Conservation (phyloP, 2,329 filamentous ascomycete species). For the Aspergillus floridensis region DNA sequence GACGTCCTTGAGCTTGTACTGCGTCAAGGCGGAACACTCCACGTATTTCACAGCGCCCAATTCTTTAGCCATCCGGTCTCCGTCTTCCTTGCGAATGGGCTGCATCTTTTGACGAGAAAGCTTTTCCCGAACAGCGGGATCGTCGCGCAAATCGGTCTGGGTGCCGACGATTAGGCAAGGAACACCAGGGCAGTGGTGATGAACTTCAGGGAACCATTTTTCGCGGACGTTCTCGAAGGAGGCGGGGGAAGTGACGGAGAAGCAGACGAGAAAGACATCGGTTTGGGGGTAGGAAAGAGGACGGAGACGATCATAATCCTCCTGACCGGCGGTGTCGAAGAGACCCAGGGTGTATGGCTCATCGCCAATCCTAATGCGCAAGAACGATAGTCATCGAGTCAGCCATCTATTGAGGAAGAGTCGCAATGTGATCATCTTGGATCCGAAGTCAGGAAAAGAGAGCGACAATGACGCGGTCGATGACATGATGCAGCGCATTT, state of each 20-base stretch:
- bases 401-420: neutral
- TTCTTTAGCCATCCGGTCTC: constrained; percentile 94
- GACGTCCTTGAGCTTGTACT: constrained; percentile 98
- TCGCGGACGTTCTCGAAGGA: constrained; percentile 99
- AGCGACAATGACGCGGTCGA: neutral
- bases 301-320: constrained; percentile 97
- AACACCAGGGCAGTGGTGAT: constrained; percentile 96
- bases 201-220: constrained; percentile 98
- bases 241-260: constrained; percentile 93
- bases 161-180: constrained; percentile 97
- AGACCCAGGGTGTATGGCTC: constrained; percentile 96
- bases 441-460: neutral
- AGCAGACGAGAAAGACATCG: constrained; percentile 98
- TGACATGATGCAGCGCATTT: neutral
- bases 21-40: constrained; percentile 95
- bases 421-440: neutral
- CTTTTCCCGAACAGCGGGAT: constrained; percentile 83
- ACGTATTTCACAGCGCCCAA: constrained; percentile 98
- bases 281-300: constrained; percentile 97
- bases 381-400: constrained; percentile 7
- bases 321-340: constrained; percentile 98
- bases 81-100: constrained; percentile 87
- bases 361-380: constrained; percentile 79
- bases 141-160: constrained; percentile 92
- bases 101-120: constrained; percentile 93